Evolutionary conservation across 2,329 filamentous ascomycete species (phyloP), one percentile per base, ranked within the genome.

Genomic region (Pseudogymnoascus sp.): DNA sequence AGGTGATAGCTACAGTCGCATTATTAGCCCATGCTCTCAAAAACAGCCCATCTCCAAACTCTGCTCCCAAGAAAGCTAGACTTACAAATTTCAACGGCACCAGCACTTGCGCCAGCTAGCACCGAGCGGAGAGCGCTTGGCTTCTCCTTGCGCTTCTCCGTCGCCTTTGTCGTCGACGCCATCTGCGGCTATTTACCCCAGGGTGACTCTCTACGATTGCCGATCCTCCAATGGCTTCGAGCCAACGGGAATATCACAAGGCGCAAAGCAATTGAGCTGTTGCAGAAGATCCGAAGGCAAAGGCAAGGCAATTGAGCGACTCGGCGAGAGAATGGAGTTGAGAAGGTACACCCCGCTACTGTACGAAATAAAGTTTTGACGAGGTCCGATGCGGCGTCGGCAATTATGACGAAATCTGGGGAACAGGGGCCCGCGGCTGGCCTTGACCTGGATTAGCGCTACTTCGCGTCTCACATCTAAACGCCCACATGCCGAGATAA

Each of bases 61-160:
- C 15, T 26, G 11, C 24, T 26, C 10, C n/a, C 26, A 21, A 21
- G 10, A 4, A 35, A 24, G 21, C 31, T 35, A 31, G 54, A 68
- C 77, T 68, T 79, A 92, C 89, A 85, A 74, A 97, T 97, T 77
- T 99, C 93, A 67, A 97, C 84, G 61, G 92, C 94, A 70, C 94
- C 94, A 61, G 93, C 94, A n/a, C 89, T 89, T 62, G 91, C 90
- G 65, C 94, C 94, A 61, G 94, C 94, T 69, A 97, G 80, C 69
- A 97, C 90, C 63, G 92, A 96, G 68, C 94, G 89, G 72, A 96
- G 76, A 58, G 89, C 84, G 71, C 89, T 96, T 54, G 92, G 90
- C 76, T 73, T 67, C 47, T 72, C 73, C 71, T 81, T 81, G 65
- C 64, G 64, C 62, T 78, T 78, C 61, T 73, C 69, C 62, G 70